These are phyloP conservation scores for Rhodotorula kratochvilovae DNA, from an alignment of 768 basidiomycete genomes.

Conservation along the genomic window DNA sequence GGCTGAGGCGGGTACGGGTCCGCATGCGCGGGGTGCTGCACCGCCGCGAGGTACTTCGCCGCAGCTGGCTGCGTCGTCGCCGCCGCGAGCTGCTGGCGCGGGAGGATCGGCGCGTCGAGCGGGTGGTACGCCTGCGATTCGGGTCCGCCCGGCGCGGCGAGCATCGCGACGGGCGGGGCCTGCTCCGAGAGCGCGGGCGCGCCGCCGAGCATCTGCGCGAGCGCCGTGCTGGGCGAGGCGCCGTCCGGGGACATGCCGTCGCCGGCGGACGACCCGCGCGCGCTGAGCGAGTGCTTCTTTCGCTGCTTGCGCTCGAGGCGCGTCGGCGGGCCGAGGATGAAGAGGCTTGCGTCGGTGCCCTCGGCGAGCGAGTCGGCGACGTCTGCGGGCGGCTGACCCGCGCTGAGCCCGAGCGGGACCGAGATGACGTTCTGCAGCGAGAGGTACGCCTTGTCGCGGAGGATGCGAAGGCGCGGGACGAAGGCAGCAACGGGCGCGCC, in stretches of 20 bases:
- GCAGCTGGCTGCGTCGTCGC: neutral
- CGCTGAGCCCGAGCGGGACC: slow-evolving; percentile 10
- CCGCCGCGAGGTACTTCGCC: neutral
- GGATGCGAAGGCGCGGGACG: slow-evolving; percentile 16
- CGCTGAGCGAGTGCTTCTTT: neutral
- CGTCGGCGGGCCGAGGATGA: slow-evolving; percentile 20
- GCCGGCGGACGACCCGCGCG: neutral
- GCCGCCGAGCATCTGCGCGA: neutral
- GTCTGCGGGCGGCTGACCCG: neutral
- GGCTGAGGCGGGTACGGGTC: neutral
- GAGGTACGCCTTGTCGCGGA: slow-evolving; percentile 27
- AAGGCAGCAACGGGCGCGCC: slow-evolving; percentile 31
- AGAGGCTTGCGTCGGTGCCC: neutral
- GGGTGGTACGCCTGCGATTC: neutral
- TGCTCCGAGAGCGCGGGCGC: neutral
- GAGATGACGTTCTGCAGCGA: slow-evolving; percentile 14
- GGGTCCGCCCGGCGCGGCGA: too few relatives aligned
- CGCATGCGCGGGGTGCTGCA: neutral
- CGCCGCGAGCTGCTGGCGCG: neutral
- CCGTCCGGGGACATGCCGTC: neutral
- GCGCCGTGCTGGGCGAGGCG: neutral
- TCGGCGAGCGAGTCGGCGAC: neutral
- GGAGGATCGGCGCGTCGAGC: neutral
- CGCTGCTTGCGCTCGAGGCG: slow-evolving; percentile 12
- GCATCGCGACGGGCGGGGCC: neutral